Evolutionary conservation across 1,284 basidiomycete species (phyloP).

Genomic region (Cronartium ribicola): DNA sequence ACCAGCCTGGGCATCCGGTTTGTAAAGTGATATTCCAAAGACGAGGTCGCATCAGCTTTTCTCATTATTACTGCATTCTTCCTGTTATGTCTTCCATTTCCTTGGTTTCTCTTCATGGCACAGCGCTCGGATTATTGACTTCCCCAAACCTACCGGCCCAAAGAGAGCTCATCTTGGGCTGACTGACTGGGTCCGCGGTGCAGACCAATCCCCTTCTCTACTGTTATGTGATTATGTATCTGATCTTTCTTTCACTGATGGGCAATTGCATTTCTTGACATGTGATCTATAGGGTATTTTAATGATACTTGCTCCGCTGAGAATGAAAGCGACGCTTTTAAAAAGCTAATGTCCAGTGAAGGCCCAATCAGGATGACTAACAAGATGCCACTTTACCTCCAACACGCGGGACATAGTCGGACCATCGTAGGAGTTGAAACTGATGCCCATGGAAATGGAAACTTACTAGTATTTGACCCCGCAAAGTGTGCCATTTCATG

Average conservation of each 20-base stretch:
- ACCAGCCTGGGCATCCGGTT: constrained; percentile 46
- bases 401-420: constrained; percentile 48
- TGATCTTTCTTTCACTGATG: background rate
- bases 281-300: background rate
- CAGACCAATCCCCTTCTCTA: background rate
- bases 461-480: constrained; percentile 48
- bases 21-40: background rate
- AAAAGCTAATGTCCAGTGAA: background rate
- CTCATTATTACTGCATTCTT: background rate
- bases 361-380: constrained; percentile 1
- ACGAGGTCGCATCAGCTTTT: background rate
- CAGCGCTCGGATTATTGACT: constrained; percentile 2
- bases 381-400: constrained; percentile 48
- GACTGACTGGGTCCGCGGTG: constrained; percentile 8
- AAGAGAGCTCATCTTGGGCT: constrained; percentile 1
- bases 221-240: background rate
- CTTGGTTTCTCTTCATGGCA: background rate
- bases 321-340: background rate
- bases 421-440: constrained; percentile 49
- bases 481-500: constrained; percentile 44
- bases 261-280: background rate
- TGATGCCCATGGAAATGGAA: constrained; percentile 43
- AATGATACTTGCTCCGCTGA: background rate
- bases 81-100: background rate
- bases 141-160: background rate